Evolutionary conservation across 2,329 filamentous ascomycete genomes (phyloP).

Genomic region (Mariannaea elegans): DNA sequence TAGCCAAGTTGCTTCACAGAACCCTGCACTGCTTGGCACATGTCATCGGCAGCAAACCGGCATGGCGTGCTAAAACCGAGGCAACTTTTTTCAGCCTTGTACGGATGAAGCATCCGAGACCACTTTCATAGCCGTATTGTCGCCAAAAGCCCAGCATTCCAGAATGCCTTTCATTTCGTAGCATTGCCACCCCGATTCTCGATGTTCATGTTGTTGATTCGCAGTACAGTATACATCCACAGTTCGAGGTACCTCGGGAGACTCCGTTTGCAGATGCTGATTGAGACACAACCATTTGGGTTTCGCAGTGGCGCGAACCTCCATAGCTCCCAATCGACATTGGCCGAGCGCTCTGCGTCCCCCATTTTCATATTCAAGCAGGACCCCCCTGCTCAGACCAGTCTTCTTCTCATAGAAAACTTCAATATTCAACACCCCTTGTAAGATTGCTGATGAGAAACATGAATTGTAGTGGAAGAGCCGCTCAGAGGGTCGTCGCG

Average conservation of each 20-base stretch:
- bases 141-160: constrained; percentile 3
- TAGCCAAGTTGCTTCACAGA: too few species aligned
- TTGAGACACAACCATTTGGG: constrained; percentile 5
- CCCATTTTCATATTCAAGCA: neutral
- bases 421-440: neutral
- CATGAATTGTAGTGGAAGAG: neutral
- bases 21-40: too few species aligned
- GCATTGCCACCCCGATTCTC: neutral
- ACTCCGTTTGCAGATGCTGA: too few species aligned
- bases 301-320: neutral
- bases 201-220: neutral
- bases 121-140: constrained; percentile 3
- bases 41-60: too few species aligned
- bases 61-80: too few species aligned
- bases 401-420: neutral
- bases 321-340: neutral
- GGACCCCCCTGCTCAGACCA: neutral
- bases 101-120: neutral
- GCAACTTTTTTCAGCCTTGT: neutral
- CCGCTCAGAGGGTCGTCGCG: neutral
- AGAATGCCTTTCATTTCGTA: constrained; percentile 4
- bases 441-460: neutral
- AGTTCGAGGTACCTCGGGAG: neutral
- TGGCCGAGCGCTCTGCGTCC: constrained; percentile 1
- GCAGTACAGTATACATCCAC: neutral